Conservation (phyloP, 2,329 filamentous ascomycete genomes). For the Dothideomycetes sp. region DNA sequence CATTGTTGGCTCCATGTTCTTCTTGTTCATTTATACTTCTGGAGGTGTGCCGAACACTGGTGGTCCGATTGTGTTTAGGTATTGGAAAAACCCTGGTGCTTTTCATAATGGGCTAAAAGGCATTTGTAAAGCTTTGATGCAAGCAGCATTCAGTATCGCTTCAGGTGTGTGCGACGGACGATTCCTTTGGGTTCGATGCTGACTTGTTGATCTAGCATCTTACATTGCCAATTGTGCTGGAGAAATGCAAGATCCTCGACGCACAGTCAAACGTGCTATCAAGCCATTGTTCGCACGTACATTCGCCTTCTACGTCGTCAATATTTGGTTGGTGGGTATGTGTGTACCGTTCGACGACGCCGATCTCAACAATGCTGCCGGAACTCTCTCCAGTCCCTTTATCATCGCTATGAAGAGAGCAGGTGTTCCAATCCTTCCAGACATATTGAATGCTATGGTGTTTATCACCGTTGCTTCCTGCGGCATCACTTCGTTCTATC, state of each 20-base stretch:
- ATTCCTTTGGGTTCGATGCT: too few relatives aligned
- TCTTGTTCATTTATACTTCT: slow-evolving; percentile 30
- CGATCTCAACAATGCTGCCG: slow-evolving; percentile 22
- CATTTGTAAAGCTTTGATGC: slow-evolving; percentile 28
- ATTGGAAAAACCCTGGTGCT: slow-evolving; percentile 17
- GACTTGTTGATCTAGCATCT: too few relatives aligned
- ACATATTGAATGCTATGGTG: slow-evolving; percentile 28
- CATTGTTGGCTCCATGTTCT: slow-evolving; percentile 27
- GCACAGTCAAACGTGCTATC: slow-evolving; percentile 25
- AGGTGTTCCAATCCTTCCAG: slow-evolving; percentile 24
- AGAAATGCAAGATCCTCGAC: slow-evolving; percentile 24
- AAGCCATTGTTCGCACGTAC: slow-evolving; percentile 29
- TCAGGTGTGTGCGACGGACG: too few relatives aligned
- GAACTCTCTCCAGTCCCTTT: slow-evolving; percentile 27
- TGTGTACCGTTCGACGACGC: slow-evolving; percentile 25
- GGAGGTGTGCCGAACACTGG: slow-evolving; percentile 26
- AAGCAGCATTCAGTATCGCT: slow-evolving; percentile 27
- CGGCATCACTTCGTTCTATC: slow-evolving; percentile 28
- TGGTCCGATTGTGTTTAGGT: slow-evolving; percentile 26
- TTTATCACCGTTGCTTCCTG: slow-evolving; percentile 29
- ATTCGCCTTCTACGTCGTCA: slow-evolving; percentile 26
- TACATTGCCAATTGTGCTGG: slow-evolving; percentile 28
- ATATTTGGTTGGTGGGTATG: slow-evolving; percentile 30
- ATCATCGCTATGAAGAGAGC: slow-evolving; percentile 24
- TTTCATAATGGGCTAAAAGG: slow-evolving; percentile 26